Conservation (phyloP, 148 eudicot species). For the Rheum nobile region DNA sequence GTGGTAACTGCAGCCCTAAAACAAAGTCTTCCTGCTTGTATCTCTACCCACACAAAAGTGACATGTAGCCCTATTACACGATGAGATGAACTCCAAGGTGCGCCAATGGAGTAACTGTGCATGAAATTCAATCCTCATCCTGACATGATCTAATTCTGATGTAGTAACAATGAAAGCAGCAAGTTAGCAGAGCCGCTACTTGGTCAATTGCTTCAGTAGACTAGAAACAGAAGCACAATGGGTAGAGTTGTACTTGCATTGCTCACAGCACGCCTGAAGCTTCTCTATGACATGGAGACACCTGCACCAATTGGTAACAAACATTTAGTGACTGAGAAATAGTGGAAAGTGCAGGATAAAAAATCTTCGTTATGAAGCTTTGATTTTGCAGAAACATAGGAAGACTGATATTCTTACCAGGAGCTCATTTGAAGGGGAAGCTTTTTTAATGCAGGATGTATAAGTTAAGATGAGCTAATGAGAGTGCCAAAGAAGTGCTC, state of each 20-base stretch:
- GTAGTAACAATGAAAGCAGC: too few relatives aligned
- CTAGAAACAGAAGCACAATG: slow-evolving; percentile 79
- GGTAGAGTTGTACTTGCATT: slow-evolving; percentile 58
- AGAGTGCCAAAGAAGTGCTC: not conserved
- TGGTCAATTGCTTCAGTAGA: slow-evolving; percentile 46
- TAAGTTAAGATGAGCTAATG: not conserved
- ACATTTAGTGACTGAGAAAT: not conserved
- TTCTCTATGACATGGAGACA: slow-evolving; percentile 30
- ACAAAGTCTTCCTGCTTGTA: not conserved
- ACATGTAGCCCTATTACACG: not conserved
- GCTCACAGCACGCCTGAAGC: slow-evolving; percentile 52
- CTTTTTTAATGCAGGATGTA: not conserved
- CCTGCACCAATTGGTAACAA: slow-evolving; percentile 6
- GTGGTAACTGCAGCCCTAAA: not conserved
- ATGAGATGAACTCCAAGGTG: not conserved
- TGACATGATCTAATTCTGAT: not conserved
- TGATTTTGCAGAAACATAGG: not conserved
- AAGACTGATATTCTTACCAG: not conserved
- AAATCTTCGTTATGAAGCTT: not conserved
- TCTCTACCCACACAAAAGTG: too few relatives aligned
- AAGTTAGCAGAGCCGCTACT: not conserved
- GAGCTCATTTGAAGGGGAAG: not conserved
- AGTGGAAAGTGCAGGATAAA: not conserved
- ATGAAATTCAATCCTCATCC: too few relatives aligned
- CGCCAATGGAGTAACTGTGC: not conserved